Conservation (phyloP, 139 green algal genomes). For the Ostreobium quekettii region DNA sequence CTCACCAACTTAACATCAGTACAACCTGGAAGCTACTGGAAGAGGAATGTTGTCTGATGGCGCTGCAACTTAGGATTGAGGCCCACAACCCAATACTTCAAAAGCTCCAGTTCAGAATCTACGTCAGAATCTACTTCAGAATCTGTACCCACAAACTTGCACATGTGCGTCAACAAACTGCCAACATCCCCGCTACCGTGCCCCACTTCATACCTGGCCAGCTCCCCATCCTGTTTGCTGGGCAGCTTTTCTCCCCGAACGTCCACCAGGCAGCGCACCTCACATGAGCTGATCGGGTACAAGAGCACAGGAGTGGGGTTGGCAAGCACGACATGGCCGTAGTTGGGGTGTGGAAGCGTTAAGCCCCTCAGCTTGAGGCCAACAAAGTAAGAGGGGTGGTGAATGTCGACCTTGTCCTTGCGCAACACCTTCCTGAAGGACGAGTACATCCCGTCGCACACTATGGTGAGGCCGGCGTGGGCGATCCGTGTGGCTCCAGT, state of each 20-base stretch:
- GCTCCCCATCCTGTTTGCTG: slow-evolving; percentile 23
- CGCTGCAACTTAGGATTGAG: too few relatives aligned
- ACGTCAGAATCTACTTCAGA: too few relatives aligned
- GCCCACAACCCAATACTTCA: too few relatives aligned
- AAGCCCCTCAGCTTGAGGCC: slow-evolving; percentile 69
- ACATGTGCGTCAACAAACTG: too few relatives aligned
- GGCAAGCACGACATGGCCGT: slow-evolving; percentile 93
- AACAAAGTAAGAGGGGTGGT: slow-evolving; percentile 88
- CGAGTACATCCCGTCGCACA: slow-evolving; percentile 98
- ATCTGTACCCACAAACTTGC: too few relatives aligned
- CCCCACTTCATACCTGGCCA: slow-evolving; percentile 46
- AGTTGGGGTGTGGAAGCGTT: slow-evolving; percentile 70
- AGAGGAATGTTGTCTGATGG: too few relatives aligned
- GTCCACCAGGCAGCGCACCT: slow-evolving; percentile 87
- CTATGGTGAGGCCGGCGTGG: slow-evolving; percentile 75
- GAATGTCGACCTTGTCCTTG: slow-evolving; percentile 45
- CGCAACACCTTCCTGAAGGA: slow-evolving; percentile 64
- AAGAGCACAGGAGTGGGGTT: slow-evolving; percentile 93
- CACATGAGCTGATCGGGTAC: slow-evolving; percentile 88
- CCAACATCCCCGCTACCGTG: too few relatives aligned
- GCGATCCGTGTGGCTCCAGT: slow-evolving; percentile 41
- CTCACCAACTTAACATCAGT: too few relatives aligned
- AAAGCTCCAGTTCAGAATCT: too few relatives aligned
- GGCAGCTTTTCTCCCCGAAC: slow-evolving; percentile 66
- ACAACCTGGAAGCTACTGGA: too few relatives aligned